Evolutionary conservation across 208 protist genomes (phyloP), one percentile per base, ranked within the genome.

Genomic region (Herpetomonas tarakana): DNA sequence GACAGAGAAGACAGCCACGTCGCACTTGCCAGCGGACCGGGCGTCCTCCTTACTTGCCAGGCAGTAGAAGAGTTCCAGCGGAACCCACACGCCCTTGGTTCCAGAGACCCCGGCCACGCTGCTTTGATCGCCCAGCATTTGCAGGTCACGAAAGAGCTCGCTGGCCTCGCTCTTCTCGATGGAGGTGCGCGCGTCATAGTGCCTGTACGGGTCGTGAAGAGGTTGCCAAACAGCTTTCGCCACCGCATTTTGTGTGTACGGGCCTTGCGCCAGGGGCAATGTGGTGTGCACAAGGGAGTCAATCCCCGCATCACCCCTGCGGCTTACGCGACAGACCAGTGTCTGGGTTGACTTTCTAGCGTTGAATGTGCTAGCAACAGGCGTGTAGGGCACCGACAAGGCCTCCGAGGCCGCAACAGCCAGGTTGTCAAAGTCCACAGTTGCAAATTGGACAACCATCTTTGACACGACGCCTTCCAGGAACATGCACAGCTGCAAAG

Each of bases 51-150:
- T 54, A 28, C 62, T 51, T 25, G 78, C 71, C 28, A 89, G 54
- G 3, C 69, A 76, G 52, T 92, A 92, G 60, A 78, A 78, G 47
- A 88, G 58, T 47, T 73, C 67, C 25, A 92, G 14, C 9, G 79
- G 79, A 19, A 65, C 64, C 77, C 76, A 79, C 0, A 55, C 31
- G 19, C 66, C 70, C 18, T 38, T 44, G 22, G 12, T 24, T 7
- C 3, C 44, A 22, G 9, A 4, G 19, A 4, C 19, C 6, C 4
- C 19, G 16, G 44, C 19, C 4, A 18, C 44, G 44, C 16, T 22
- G 19, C 44, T 11, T n/a, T 18, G 38, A 24, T 38, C 28, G 4
- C 44, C 44, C 18, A 76, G 39, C 47, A 70, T 19, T 38, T 70
- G 58, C 31, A 71, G 51, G 35, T 76, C 70, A 9, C 19, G 6